Evolutionary conservation across 2,329 filamentous ascomycete genomes (phyloP).

Genomic region (Hymenoscyphus infarciens): DNA sequence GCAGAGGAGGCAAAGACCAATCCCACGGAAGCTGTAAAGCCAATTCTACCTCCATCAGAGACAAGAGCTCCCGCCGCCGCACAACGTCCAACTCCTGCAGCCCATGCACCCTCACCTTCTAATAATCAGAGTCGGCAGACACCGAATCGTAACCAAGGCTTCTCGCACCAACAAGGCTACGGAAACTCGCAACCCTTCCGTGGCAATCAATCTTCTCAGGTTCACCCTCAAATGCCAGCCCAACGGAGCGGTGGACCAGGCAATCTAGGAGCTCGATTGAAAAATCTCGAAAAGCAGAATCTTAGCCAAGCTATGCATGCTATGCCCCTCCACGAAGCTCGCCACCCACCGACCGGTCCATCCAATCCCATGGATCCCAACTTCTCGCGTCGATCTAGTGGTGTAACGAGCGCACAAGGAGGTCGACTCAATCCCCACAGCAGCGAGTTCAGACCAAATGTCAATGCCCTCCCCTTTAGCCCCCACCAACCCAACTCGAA

Average conservation of each 20-base stretch:
- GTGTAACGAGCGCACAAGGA: constrained; percentile 48
- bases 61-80: constrained; percentile 35
- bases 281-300: constrained; percentile 30
- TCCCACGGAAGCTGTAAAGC: constrained; percentile 41
- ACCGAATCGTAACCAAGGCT: constrained; percentile 36
- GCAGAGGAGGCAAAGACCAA: constrained; percentile 57
- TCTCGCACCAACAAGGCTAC: constrained; percentile 44
- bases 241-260: constrained; percentile 26
- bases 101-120: constrained; percentile 40
- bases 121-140: constrained; percentile 28
- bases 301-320: constrained; percentile 21
- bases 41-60: constrained; percentile 45
- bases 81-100: constrained; percentile 42
- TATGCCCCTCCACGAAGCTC: constrained; percentile 51
- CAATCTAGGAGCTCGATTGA: constrained; percentile 28
- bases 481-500: constrained; percentile 45
- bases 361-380: constrained; percentile 52
- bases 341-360: constrained; percentile 71
- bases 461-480: constrained; percentile 76
- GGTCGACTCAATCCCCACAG: constrained; percentile 62
- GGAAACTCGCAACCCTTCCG: constrained; percentile 39
- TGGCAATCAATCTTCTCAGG: constrained; percentile 25
- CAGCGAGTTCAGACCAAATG: constrained; percentile 81
- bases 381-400: constrained; percentile 52
- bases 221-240: constrained; percentile 25